These are phyloP conservation scores for Syzygium aqueum DNA, from an alignment of 345 rosid species.

Conservation along the genomic window DNA sequence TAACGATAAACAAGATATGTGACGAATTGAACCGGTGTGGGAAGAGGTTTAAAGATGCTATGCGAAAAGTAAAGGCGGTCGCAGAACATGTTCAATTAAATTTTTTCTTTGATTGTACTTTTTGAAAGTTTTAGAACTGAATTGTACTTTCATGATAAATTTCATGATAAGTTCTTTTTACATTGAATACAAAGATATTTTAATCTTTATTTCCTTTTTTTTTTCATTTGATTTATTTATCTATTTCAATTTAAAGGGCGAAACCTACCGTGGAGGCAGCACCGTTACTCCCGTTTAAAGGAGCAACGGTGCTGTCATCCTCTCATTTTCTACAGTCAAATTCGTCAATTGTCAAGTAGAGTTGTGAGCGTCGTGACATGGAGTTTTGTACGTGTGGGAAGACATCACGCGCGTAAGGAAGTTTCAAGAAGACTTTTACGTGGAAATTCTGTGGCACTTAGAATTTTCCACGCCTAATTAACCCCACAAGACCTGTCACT, in stretches of 20 bases:
- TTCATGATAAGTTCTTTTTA: not conserved
- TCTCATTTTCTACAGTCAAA: not conserved
- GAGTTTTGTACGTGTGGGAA: not conserved
- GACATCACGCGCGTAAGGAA: fast-evolving
- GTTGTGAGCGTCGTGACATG: not conserved
- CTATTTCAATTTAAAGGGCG: not conserved
- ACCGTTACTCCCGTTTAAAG: not conserved
- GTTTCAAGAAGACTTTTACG: not conserved
- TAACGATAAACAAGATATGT: constrained; percentile 7
- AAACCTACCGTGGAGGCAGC: not conserved
- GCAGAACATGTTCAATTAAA: too few relatives aligned
- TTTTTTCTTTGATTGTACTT: too few relatives aligned
- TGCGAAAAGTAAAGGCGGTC: too few relatives aligned
- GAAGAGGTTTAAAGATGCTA: too few relatives aligned
- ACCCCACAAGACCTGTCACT: not conserved
- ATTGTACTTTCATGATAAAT: too few relatives aligned
- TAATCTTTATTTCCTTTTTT: too few relatives aligned
- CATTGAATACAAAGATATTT: too few relatives aligned
- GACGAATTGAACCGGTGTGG: not conserved
- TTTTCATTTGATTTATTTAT: not conserved
- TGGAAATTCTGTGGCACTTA: not conserved
- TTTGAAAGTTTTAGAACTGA: too few relatives aligned
- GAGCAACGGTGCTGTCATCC: too few relatives aligned
- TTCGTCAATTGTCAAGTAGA: not conserved
- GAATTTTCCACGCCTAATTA: not conserved